Percentiles rank a stretch among this genome's conserved stretches.
These are phyloP conservation scores for Podospora australis DNA, from an alignment of 495 filamentous ascomycete species.

Conservation along the genomic window DNA sequence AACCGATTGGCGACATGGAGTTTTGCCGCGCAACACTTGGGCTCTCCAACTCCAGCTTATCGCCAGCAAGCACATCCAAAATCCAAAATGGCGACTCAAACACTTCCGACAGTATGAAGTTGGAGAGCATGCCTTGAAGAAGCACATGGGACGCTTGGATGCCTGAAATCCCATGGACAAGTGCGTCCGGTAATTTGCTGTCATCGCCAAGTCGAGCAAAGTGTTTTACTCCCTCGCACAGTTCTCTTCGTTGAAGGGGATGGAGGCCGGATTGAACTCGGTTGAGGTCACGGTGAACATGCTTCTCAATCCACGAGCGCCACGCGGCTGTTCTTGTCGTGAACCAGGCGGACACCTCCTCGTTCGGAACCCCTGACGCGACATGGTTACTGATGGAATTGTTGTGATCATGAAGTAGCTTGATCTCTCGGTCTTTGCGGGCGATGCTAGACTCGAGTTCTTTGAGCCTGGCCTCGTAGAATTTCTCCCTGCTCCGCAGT, in stretches of 20 bases:
- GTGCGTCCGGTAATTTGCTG: conserved; percentile 6
- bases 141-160: neutral
- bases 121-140: conserved; percentile 16
- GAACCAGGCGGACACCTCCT: conserved; percentile 8
- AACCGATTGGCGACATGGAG: conserved; percentile 10
- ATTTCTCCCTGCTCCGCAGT: conserved; percentile 4
- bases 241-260: conserved; percentile 12
- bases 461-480: conserved; percentile 10
- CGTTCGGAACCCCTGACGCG: neutral
- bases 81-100: conserved; percentile 16
- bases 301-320: conserved; percentile 7
- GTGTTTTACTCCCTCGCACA: conserved; percentile 14
- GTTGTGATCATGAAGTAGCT: neutral
- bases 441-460: conserved; percentile 6
- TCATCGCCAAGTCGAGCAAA: conserved; percentile 15
- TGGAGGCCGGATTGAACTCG: conserved; percentile 13
- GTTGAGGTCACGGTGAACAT: conserved; percentile 8
- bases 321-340: neutral
- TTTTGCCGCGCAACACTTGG: neutral
- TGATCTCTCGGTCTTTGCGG: conserved; percentile 8
- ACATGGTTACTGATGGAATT: too few species aligned
- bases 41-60: conserved; percentile 7
- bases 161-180: neutral
- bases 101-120: conserved; percentile 16
- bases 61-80: conserved; percentile 10